A percentile compares a stretch with the other conserved stretches of the same genome.
These are phyloP conservation scores for Tulasnella sp. DNA, from an alignment of 768 basidiomycete genomes.

Conservation along the genomic window DNA sequence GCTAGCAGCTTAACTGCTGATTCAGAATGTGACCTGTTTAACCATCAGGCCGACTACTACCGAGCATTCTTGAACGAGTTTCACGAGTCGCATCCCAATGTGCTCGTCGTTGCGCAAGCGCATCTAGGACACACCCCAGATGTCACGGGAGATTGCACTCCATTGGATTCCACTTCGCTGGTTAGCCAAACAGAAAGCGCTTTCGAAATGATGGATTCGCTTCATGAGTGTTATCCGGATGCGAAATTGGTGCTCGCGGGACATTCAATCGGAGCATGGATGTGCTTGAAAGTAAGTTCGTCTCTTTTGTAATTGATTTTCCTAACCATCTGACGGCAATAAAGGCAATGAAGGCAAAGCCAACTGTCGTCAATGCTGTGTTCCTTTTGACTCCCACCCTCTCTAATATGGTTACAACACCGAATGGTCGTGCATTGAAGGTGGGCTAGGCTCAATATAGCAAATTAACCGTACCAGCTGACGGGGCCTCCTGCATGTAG, in stretches of 20 bases:
- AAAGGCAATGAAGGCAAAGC: slow-evolving; percentile 42
- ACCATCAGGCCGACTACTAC: neutral
- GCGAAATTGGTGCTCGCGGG: slow-evolving; percentile 39
- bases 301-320: neutral
- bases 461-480: neutral
- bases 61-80: neutral
- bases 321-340: neutral
- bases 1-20: too few species aligned
- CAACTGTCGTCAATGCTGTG: slow-evolving; percentile 30
- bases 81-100: slow-evolving; percentile 1
- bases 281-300: slow-evolving; percentile 41
- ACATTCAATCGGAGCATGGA: slow-evolving; percentile 68
- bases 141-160: slow-evolving; percentile 18
- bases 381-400: slow-evolving; percentile 66
- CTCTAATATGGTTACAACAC: slow-evolving; percentile 48
- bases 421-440: slow-evolving; percentile 48
- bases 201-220: slow-evolving; percentile 41
- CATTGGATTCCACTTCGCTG: slow-evolving; percentile 27
- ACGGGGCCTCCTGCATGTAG: slow-evolving; percentile 27
- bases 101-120: slow-evolving; percentile 49
- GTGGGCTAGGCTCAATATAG: slow-evolving; percentile 31
- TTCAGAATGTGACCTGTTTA: too few species aligned
- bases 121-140: slow-evolving; percentile 52
- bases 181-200: slow-evolving; percentile 43
- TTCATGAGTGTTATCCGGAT: slow-evolving; percentile 27